These are phyloP conservation scores for Xerocomus potaroensis DNA, from an alignment of 768 basidiomycete species.

Conservation along the genomic window DNA sequence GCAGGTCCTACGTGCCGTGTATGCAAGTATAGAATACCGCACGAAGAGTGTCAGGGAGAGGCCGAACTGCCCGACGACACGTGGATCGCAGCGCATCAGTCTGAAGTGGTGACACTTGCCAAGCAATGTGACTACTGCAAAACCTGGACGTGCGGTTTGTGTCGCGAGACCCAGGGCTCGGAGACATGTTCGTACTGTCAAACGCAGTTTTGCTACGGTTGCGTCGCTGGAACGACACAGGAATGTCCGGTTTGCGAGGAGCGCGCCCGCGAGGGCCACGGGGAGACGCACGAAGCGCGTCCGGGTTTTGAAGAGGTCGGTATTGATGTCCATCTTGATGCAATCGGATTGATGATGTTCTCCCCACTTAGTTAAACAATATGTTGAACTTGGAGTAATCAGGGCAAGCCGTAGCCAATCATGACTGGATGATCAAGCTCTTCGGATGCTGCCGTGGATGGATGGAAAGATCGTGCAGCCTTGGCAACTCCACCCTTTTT, in stretches of 20 bases:
- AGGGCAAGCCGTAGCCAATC: too few relatives aligned
- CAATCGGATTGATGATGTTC: not conserved
- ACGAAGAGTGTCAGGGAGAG: conserved; percentile 11
- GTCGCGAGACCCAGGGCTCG: not conserved
- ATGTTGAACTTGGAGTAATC: too few relatives aligned
- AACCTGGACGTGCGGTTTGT: conserved; percentile 7
- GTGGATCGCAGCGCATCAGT: not conserved
- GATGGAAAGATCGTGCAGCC: too few relatives aligned
- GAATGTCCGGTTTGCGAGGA: conserved; percentile 1
- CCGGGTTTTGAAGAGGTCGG: not conserved
- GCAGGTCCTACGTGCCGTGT: too few relatives aligned
- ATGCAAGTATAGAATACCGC: conserved; percentile 7
- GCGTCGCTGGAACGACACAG: not conserved
- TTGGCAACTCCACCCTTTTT: not conserved
- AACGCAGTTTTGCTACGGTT: conserved; percentile 4
- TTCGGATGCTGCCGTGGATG: too few relatives aligned
- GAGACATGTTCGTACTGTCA: not conserved
- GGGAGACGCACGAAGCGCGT: not conserved
- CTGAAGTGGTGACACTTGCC: not conserved
- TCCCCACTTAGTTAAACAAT: not conserved
- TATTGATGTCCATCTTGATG: not conserved
- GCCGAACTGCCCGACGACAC: conserved; percentile 3
- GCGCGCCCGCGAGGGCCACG: conserved; percentile 1
- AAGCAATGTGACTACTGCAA: conserved; percentile 1
- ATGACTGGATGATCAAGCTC: too few relatives aligned